These are phyloP conservation scores for Yamadazyma insecticola DNA, from an alignment of 805 yeast species.

Conservation along the genomic window DNA sequence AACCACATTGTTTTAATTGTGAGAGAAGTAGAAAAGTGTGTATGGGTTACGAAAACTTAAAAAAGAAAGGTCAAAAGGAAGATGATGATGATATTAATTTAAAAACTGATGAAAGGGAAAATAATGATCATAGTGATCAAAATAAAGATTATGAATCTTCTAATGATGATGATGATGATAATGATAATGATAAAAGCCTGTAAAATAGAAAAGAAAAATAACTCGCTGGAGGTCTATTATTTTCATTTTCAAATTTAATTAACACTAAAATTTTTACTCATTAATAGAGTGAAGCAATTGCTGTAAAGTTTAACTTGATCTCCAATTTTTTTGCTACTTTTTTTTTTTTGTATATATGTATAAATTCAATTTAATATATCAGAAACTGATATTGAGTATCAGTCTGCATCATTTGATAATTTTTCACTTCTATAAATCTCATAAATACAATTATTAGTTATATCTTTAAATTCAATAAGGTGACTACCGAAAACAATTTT, in stretches of 20 bases:
- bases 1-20: constrained; percentile 66
- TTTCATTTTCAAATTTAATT: too few relatives aligned
- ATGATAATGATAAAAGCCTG: background rate
- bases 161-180: background rate
- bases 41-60: constrained; percentile 52
- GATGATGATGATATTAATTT: constrained; percentile 3
- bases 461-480: constrained; percentile 10
- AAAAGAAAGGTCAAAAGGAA: constrained; percentile 5
- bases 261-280: too few relatives aligned
- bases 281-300: too few relatives aligned
- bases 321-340: too few relatives aligned
- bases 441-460: constrained; percentile 11
- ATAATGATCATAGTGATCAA: too few relatives aligned
- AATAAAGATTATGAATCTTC: background rate
- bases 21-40: constrained; percentile 61
- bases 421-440: constrained; percentile 12
- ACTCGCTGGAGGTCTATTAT: too few relatives aligned
- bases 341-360: too few relatives aligned
- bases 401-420: constrained; percentile 4
- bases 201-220: too few relatives aligned
- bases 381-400: too few relatives aligned
- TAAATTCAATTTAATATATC: too few relatives aligned
- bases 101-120: too few relatives aligned
- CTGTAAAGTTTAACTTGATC: too few relatives aligned
- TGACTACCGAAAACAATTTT: constrained; percentile 8